A percentile compares a stretch with the other conserved stretches of the same genome.
Evolutionary conservation across 164 flowering plant genomes (phyloP).

Genomic region (Tetracentron sinense): DNA sequence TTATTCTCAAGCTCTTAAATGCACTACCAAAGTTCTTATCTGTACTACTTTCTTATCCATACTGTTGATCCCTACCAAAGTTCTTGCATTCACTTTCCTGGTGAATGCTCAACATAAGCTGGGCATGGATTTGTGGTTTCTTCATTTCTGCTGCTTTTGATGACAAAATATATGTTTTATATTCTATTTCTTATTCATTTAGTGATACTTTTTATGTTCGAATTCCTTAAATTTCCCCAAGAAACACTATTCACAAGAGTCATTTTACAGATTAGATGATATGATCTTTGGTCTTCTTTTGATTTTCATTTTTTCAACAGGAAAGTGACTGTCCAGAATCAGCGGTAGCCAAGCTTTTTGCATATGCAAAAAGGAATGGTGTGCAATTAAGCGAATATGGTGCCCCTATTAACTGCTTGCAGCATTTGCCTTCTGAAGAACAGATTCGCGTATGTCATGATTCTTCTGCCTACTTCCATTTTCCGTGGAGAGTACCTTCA

Average conservation of each 20-base stretch:
- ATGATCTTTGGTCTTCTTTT: background rate
- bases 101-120: background rate
- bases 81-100: no score
- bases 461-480: background rate
- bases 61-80: no score
- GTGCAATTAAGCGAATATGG: conserved; percentile 44
- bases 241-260: no score
- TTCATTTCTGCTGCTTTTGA: background rate
- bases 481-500: background rate
- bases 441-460: conserved; percentile 55
- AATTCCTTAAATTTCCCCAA: no score
- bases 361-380: conserved; percentile 57
- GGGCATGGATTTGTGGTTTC: background rate
- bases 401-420: conserved; percentile 57
- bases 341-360: conserved; percentile 86
- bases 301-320: conserved; percentile 29
- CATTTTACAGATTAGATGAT: background rate
- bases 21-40: background rate
- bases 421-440: conserved; percentile 70
- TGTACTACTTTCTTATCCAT: no score
- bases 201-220: no score
- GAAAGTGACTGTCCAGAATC: conserved; percentile 76
- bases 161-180: background rate
- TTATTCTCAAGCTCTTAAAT: no score
- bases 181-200: no score